Base-by-base conservation (phyloP, 2,329 filamentous ascomycete species). In the Fusarium nurragi region DNA sequence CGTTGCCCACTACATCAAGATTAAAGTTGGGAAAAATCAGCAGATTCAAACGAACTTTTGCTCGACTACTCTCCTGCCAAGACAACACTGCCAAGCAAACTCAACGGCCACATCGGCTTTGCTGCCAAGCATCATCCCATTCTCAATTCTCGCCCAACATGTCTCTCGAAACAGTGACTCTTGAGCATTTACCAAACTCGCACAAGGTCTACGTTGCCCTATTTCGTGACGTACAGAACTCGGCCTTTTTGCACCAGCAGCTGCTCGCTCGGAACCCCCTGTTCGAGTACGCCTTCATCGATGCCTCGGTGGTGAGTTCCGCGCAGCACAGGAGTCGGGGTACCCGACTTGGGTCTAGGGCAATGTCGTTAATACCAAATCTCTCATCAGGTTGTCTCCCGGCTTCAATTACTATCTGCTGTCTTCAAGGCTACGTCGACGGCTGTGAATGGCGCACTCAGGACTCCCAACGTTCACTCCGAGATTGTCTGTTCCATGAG, bases 231-330 rank as follows among this genome's bases (percentile, higher is more conserved):
- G 86, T 98, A 54, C 76, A 85, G 62, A 99, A 99, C 76, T 86
- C 93, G 12, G 78, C 85, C 1, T 93, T 90, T 73, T 82, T 99
- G 39, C 90, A 93, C 49, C 83, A 89, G 69, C 94, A 97, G 79
- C 86, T 99, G 6, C 83, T 98, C n/a, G 85, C 87, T 7, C 91
- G 92, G 49, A 97, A 98, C 74, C 74, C 86, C 12, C 89, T 90
- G 10, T 98, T 94, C 71, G 93, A 98, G 77, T 98, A 98, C 81
- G 93, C 94, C 30, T 91, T 99, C 68, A 86, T 99, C 43, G 94
- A 99, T 78, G 93, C 93, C 19, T 88, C 86, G 41, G 86, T 91
- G 76, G 90, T 94, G 83, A 61, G 84, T 78, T 64, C 48, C 51
- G 44, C 46, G 28, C 57, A 21, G 18, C 13, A 25, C 11, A 22